A percentile compares a stretch with the other conserved stretches of the same genome.
These are phyloP conservation scores for Whalleya microplaca DNA, from an alignment of 2,329 filamentous ascomycete species.

Conservation along the genomic window DNA sequence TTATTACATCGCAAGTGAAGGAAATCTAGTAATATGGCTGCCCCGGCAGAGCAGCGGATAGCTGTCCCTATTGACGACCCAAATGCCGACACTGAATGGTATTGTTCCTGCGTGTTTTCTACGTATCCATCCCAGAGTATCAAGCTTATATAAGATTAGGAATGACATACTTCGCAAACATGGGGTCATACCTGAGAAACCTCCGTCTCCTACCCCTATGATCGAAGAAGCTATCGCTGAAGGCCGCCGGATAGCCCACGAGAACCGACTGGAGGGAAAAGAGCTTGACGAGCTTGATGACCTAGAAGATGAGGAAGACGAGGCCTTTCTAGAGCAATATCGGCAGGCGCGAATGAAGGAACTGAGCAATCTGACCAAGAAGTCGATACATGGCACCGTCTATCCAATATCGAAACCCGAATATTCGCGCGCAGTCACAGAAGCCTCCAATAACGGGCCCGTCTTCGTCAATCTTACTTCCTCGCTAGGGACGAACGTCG, in stretches of 20 bases:
- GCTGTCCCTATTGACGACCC: slow-evolving; percentile 90
- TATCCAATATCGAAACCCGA: slow-evolving; percentile 95
- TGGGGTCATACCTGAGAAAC: slow-evolving; percentile 96
- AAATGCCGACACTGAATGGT: slow-evolving; percentile 99
- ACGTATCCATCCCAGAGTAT: not conserved
- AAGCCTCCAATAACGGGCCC: slow-evolving; percentile 72
- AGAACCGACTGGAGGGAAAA: slow-evolving; percentile 92
- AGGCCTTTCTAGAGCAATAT: slow-evolving; percentile 86
- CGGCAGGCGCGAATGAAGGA: slow-evolving; percentile 86
- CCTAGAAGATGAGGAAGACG: slow-evolving; percentile 94
- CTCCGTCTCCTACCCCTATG: slow-evolving; percentile 90
- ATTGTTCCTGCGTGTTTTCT: slow-evolving; percentile 24
- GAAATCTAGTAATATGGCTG: slow-evolving; percentile 53
- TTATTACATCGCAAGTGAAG: not conserved
- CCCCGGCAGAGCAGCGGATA: slow-evolving; percentile 65
- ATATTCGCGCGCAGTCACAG: slow-evolving; percentile 88
- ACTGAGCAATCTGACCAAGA: slow-evolving; percentile 72
- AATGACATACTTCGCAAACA: slow-evolving; percentile 98
- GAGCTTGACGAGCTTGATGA: slow-evolving; percentile 92
- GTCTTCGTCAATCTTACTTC: slow-evolving; percentile 84
- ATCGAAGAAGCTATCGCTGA: slow-evolving; percentile 93
- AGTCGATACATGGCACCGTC: slow-evolving; percentile 83
- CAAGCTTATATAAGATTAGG: slow-evolving; percentile 54
- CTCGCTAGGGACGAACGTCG: slow-evolving; percentile 75
- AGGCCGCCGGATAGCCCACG: slow-evolving; percentile 81